Conservation (phyloP, 306 rosid species). For the Dalbergia cochinchinensis region DNA sequence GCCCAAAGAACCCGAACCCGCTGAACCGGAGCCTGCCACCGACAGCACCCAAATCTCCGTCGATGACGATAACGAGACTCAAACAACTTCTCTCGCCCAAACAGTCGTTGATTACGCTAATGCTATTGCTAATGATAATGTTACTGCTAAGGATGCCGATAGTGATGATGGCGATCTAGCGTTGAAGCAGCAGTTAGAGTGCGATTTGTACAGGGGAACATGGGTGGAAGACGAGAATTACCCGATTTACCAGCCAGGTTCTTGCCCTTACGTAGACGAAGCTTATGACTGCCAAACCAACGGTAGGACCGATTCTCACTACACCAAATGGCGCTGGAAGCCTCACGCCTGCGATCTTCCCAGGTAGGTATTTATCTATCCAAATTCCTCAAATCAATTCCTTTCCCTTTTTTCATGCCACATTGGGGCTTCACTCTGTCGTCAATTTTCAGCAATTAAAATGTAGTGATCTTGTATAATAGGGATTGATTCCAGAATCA, state of each 20-base stretch:
- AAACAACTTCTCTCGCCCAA: background rate
- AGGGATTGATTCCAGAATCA: background rate
- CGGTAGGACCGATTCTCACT: slow-evolving; percentile 74
- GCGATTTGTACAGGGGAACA: slow-evolving; percentile 78
- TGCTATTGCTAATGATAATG: background rate
- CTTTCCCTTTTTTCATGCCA: background rate
- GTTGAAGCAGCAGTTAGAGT: slow-evolving; percentile 42
- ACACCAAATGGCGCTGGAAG: slow-evolving; percentile 93
- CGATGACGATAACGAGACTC: background rate
- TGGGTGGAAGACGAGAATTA: slow-evolving; percentile 81
- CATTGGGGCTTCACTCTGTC: background rate
- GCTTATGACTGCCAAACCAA: slow-evolving; percentile 84
- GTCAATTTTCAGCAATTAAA: background rate
- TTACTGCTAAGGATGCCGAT: background rate
- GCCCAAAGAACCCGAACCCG: background rate
- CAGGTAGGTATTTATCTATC: slow-evolving; percentile 51
- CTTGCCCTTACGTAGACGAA: slow-evolving; percentile 94
- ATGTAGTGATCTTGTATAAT: background rate
- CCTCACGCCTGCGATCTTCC: slow-evolving; percentile 89
- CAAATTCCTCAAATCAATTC: background rate
- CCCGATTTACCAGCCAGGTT: slow-evolving; percentile 77
- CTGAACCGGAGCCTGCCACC: slow-evolving; percentile 17
- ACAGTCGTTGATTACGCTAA: slow-evolving; percentile 12
- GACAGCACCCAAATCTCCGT: slow-evolving; percentile 2
- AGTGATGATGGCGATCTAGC: slow-evolving; percentile 29